These are phyloP conservation scores for Falciphora oryzae DNA, from an alignment of 2,329 filamentous ascomycete species.

Conservation along the genomic window DNA sequence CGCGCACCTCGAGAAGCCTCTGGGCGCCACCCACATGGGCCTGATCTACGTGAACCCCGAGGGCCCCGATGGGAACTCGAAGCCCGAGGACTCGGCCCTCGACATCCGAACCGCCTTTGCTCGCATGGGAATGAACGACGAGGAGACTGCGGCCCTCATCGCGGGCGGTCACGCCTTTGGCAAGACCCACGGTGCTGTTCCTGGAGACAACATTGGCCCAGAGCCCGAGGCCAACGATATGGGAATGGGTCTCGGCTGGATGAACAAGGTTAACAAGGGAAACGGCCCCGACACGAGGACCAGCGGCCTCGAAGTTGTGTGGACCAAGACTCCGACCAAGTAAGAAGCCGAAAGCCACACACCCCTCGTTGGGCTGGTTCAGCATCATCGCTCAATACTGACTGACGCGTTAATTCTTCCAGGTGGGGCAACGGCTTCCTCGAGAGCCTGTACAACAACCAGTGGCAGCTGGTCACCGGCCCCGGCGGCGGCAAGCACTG, in stretches of 20 bases:
- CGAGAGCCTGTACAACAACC: conserved; percentile 66
- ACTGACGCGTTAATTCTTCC: not conserved
- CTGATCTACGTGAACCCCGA: conserved; percentile 75
- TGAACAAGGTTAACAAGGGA: conserved; percentile 54
- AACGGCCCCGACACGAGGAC: conserved; percentile 65
- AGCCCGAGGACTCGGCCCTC: conserved; percentile 57
- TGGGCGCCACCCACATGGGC: conserved; percentile 63
- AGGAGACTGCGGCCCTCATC: conserved; percentile 70
- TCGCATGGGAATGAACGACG: conserved; percentile 74
- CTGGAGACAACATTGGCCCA: conserved; percentile 42
- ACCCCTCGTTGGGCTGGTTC: too few relatives aligned
- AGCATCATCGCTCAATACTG: too few relatives aligned
- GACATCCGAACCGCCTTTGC: conserved; percentile 67
- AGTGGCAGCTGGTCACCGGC: conserved; percentile 66
- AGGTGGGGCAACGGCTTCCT: conserved; percentile 72
- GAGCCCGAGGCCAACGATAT: conserved; percentile 59
- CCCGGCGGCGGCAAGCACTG: conserved; percentile 69
- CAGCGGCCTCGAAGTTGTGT: conserved; percentile 67
- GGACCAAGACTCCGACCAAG: conserved; percentile 67
- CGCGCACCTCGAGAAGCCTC: conserved; percentile 53
- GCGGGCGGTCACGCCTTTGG: conserved; percentile 69
- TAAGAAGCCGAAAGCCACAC: conserved; percentile 24
- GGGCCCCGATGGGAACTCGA: conserved; percentile 62
- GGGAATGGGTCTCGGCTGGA: conserved; percentile 63
- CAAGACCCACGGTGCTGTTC: conserved; percentile 63